Base-by-base conservation (phyloP, 495 filamentous ascomycete species). In the Xylaria cubensis region DNA sequence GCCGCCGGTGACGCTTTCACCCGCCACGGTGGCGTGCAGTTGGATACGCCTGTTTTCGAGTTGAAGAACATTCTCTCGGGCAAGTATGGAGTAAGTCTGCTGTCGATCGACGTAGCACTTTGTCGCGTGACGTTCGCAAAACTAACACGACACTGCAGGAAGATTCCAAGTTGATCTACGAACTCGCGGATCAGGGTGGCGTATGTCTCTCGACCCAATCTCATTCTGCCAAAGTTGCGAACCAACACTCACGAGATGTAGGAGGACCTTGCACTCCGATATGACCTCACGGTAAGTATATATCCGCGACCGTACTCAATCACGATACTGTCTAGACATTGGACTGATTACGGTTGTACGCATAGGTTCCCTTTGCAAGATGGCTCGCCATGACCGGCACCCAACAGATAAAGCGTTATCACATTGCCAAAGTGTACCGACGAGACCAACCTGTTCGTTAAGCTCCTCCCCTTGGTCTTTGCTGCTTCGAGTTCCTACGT, bases 101-200 rank as follows among this genome's bases (percentile, higher is more conserved):
- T 9, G n/a, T 44, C 4, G 13, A 32, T n/a, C 36, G 12, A 24
- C 12, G 62, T 12, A 3, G n/a, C 41, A 1, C 34, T 48, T 41
- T 15, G 50, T 67, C 65, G 64, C 64, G 46, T 41, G 64, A 15
- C 29, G 0, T 0, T 32, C 46, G 3, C 34, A 21, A 10, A 44
- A 46, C 70, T 66, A 39, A 65, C 2, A 59, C 48, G 39, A 10
- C n/a, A 5, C 1, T 42, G 6, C 19, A 72, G 76, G 93, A 97
- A 85, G 94, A 97, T 84, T 91, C 88, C 75, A 95, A 94, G 91
- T 84, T 93, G 91, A 93, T 96, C 80, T 96, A 96, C 83, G 93
- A 95, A 79, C 89, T 95, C 62, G 88, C 90, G 62, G 92, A 97
- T 77, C 93, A 96, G 80, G 94, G 93, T 73, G 94, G 93, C 59